Base-by-base conservation (phyloP, 257 asterid species). In the Petrea volubilis region DNA sequence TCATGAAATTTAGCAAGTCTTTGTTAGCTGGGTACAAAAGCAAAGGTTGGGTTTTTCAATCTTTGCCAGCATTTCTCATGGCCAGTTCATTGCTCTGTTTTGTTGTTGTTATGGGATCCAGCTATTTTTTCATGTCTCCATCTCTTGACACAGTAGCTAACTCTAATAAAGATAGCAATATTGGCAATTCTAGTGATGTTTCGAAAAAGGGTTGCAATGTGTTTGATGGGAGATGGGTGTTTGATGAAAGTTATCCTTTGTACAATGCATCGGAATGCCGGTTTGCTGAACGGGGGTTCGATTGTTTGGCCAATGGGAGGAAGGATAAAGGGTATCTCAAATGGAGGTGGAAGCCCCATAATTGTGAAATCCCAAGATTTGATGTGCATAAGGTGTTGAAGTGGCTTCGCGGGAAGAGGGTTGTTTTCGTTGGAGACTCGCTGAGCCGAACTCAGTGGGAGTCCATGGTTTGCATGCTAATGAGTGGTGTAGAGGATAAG, bases 361-460 rank as follows among this genome's bases (percentile, higher is more conserved):
- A 64, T 53, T 93, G 98, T 55, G 87, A 89, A 57, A 77, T 89
- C 64, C 91, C 85, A 1, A 83, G 88, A 69, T 85, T 91, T 77
- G 80, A 93, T 79, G 95, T 75, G 44, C 60, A 57, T 28, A 67
- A 13, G 27, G 77, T 80, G n/a, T 81, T 89, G 92, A 84, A 87
- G 78, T 78, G 47, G 66, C 96, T 93, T 71, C 79, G 96, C 10
- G 96, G 96, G 61, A 89, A 87, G 80, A 82, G 96, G 83, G 72
- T 91, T 29, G 97, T 93, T 2, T 93, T 93, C 67, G 96, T 93
- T 60, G 98, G 98, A 5, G 98, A 93, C 78, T 93, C 98, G 1
- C 71, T 93, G 86, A 80, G 97, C 74, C 78, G 97, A 53, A 93
- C 96, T 18, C 98, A 93, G 28, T 93, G 98, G 97, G 98, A 93